These are phyloP conservation scores for Leptographium lundbergii DNA, from an alignment of 2,329 filamentous ascomycete genomes.

Conservation along the genomic window DNA sequence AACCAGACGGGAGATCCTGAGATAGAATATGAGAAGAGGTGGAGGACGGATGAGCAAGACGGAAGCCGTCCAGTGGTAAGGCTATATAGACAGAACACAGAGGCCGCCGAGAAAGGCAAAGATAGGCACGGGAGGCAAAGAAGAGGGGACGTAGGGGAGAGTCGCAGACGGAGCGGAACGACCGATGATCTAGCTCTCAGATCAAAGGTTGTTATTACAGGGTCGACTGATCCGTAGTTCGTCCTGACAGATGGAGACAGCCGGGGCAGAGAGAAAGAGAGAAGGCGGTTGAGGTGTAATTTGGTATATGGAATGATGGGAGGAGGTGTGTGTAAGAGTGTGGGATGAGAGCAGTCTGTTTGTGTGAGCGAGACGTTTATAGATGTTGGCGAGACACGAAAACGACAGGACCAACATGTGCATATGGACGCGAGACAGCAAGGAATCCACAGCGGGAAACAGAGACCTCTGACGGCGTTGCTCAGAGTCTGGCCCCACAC, in stretches of 20 bases:
- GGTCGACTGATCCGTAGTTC: background rate
- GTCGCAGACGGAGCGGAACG: background rate
- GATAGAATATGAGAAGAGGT: background rate
- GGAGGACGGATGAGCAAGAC: background rate
- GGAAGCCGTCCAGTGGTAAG: background rate
- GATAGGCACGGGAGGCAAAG: background rate
- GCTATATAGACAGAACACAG: background rate
- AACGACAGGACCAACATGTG: background rate
- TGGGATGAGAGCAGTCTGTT: background rate
- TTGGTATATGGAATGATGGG: background rate
- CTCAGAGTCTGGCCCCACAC: background rate
- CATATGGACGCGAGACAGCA: background rate
- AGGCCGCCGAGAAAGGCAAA: background rate
- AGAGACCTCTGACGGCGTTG: background rate
- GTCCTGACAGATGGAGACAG: background rate
- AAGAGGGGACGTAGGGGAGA: background rate
- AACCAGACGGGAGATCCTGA: background rate
- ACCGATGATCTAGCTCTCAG: background rate
- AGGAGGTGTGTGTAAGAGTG: background rate
- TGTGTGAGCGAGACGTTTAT: conserved; percentile 1
- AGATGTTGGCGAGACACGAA: conserved; percentile 1
- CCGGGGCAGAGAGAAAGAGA: background rate
- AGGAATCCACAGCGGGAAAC: background rate
- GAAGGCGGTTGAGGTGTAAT: background rate
- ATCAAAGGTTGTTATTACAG: background rate